phyloP scores from a whole-genome alignment of 2,329 filamentous ascomycete genomes.

The Metarhizium album region DNA sequence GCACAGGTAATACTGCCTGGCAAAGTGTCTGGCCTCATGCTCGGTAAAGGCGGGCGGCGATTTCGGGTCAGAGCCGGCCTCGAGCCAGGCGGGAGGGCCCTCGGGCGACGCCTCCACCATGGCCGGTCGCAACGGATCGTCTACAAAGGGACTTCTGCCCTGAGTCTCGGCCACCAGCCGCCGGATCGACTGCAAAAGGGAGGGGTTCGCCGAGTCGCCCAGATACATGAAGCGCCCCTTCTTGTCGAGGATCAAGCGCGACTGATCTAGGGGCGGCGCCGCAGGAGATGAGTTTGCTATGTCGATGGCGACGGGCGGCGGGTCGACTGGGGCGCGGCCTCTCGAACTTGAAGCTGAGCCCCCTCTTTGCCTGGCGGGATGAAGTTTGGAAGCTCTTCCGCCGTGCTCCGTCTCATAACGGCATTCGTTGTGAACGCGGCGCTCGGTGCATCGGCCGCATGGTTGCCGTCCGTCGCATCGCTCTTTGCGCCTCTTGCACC shows the following conservation, averaged over 20 bases:
- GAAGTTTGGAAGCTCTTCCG: not conserved
- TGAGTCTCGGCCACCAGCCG: slow-evolving; percentile 13
- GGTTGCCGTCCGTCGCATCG: slow-evolving; percentile 9
- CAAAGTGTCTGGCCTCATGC: slow-evolving; percentile 5
- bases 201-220: slow-evolving; percentile 9
- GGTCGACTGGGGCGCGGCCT: not conserved
- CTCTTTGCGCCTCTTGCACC: slow-evolving; percentile 9
- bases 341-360: not conserved
- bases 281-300: slow-evolving; percentile 11
- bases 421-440: slow-evolving; percentile 5
- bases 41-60: not conserved
- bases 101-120: slow-evolving; percentile 17
- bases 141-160: slow-evolving; percentile 15
- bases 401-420: slow-evolving; percentile 6
- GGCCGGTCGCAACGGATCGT: slow-evolving; percentile 17
- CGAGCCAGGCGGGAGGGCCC: slow-evolving; percentile 11
- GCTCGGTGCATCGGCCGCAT: slow-evolving; percentile 7
- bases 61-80: not conserved
- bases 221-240: slow-evolving; percentile 7
- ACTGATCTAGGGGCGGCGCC: slow-evolving; percentile 8
- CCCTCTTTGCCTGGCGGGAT: not conserved
- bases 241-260: slow-evolving; percentile 6
- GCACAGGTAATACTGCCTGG: slow-evolving; percentile 1
- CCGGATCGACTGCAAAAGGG: slow-evolving; percentile 17
- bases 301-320: not conserved